Base-by-base conservation (phyloP, 2,329 filamentous ascomycete species). In the Xylariaceae sp. region DNA sequence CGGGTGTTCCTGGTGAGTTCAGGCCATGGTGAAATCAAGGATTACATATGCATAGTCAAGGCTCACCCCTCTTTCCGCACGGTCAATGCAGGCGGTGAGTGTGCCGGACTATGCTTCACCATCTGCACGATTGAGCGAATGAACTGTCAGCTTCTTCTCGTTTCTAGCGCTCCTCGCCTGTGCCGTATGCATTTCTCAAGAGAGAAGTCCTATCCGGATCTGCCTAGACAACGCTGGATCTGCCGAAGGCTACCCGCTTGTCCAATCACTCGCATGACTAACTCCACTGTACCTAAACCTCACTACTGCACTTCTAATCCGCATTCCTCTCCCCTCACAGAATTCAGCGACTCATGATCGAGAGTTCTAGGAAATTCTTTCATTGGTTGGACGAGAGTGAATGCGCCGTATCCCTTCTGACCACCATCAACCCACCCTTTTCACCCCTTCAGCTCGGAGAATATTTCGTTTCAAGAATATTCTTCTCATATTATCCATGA, bases 161-260 rank as follows among this genome's bases (percentile, higher is more conserved):
- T 29, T 44, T 49, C 45, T 40, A 44, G 42, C 20, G 45, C 40
- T 34, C 27, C 37, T 38, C 12, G 37, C 37, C 23, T 20, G 23
- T 22, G 27, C n/a, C 5, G 38, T 27, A 35, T 16, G 38, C 41
- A 22, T 43, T 21, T 33, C 8, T 22, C 23, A 17, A 19, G 36
- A 36, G 27, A 36, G 33, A 20, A 19, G 42, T 36, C 44, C 22
- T 42, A 42, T 39, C 42, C 50, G 48, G 50, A 50, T 53, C 47
- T 52, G 36, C 39, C 38, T 45, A 46, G 52, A n/a, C n/a, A n/a
- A n/a, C n/a, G n/a, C n/a, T n/a, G n/a, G n/a, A 55, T 55, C 52
- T 53, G 38, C 52, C 50, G 52, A 43, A 45, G 45, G 46, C 48
- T 42, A 47, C 41, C 51, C 45, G 48, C 27, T 45, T 35, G 39